Base-by-base conservation (phyloP, 371 early-diverging fungal genomes). In the Apophysomyces sp. region DNA sequence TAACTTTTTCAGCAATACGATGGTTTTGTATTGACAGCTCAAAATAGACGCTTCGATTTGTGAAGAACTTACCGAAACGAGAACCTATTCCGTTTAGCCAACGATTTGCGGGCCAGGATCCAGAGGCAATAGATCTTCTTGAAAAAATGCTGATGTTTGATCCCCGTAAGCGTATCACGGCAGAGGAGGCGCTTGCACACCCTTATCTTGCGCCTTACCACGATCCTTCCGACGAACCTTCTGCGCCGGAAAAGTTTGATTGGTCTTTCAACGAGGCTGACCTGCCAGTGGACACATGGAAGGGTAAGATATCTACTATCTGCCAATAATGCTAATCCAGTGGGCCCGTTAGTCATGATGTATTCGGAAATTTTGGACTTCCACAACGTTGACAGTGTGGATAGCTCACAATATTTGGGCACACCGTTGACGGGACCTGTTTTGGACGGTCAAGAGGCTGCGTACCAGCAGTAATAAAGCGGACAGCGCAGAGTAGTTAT, bases 231-330 rank as follows among this genome's bases (percentile, higher is more conserved):
- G 97, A 98, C 69, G 98, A 97, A 68, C 94, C 92, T 15, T 80
- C 77, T 16, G 93, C 95, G 26, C 88, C 84, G 4, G 85, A 84
- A 57, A 82, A 80, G 64, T 97, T 97, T 69, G 96, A 97, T 77
- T 97, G 97, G 97, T 93, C 95, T 1, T 96, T 95, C 76, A 94
- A 91, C 55, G 95, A 94, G 62, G 92, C 92, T 1, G 95, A 97
- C 60, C 71, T 94, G 66, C 88, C 93, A 5, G 85, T 92, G 11
- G 94, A 94, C 58, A 87, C 90, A 62, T 95, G 95, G 96, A 92
- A 92, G 74, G 85, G 84, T 62, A 83, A 75, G 77, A 65, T 72
- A 68, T 63, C 73, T 21, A 8, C 21, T 4, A 21, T 4, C 21
- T 26, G 9, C 3, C 11, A 18, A 0, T 21, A 44, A 44, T 21